phyloP scores from a whole-genome alignment of 108 stramenopile species.

The Epipyxis sp. region DNA sequence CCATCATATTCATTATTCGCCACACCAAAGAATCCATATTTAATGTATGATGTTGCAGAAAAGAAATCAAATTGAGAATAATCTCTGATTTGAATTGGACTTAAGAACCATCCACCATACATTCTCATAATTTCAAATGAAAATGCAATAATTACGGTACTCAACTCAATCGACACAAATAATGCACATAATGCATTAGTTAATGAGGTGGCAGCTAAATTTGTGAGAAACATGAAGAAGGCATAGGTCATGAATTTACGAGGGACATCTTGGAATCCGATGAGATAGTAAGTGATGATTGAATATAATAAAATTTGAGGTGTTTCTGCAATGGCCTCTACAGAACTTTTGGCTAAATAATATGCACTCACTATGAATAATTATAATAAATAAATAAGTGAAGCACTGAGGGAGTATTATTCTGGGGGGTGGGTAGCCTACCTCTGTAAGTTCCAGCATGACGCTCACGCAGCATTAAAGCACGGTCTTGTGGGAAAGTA shows the following conservation, averaged over 20 bases:
- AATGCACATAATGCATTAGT: constrained; percentile 17
- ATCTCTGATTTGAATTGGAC: neutral
- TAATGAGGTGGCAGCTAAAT: constrained; percentile 27
- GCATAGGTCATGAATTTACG: constrained; percentile 24
- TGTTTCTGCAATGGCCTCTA: constrained; percentile 21
- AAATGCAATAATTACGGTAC: constrained; percentile 4
- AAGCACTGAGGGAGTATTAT: too few species aligned
- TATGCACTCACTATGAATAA: constrained; percentile 11
- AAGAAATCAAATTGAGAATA: neutral
- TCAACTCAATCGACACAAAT: constrained; percentile 18
- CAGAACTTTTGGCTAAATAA: neutral
- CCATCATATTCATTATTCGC: neutral
- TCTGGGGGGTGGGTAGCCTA: too few species aligned
- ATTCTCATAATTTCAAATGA: constrained; percentile 14
- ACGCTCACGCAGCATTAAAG: constrained; percentile 22
- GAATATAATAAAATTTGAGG: constrained; percentile 15
- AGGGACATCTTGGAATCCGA: constrained; percentile 10
- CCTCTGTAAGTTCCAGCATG: constrained; percentile 29
- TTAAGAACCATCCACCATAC: constrained; percentile 21
- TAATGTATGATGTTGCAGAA: neutral
- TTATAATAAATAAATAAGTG: too few species aligned
- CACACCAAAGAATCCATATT: neutral
- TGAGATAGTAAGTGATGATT: constrained; percentile 25
- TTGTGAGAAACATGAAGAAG: constrained; percentile 27
- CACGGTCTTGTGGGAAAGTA: constrained; percentile 25